These are phyloP conservation scores for Aureobasidium sp. DNA, from an alignment of 2,329 filamentous ascomycete species.

Conservation along the genomic window DNA sequence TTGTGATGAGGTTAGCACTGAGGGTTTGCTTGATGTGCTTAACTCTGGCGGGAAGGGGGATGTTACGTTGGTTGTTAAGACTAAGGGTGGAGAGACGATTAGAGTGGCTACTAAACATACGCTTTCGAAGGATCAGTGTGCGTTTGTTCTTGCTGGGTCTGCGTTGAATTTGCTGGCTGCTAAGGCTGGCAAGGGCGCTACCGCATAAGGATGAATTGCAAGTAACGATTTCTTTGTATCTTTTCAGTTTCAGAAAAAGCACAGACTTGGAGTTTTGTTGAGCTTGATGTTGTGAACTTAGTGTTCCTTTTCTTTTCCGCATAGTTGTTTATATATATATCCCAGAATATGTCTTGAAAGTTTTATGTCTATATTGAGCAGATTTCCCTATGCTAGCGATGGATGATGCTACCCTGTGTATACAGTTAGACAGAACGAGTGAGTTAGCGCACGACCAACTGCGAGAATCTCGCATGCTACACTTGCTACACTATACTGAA, in stretches of 20 bases:
- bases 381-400: no score
- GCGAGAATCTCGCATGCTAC: no score
- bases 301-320: no score
- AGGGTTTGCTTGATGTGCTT: conserved; percentile 77
- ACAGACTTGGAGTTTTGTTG: background rate
- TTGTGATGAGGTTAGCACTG: conserved; percentile 73
- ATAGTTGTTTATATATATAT: no score
- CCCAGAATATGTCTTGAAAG: no score
- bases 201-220: background rate
- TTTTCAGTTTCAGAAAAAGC: background rate
- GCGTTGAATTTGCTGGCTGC: conserved; percentile 80
- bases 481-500: no score
- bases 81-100: conserved; percentile 51
- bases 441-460: no score
- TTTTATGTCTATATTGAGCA: no score
- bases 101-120: conserved; percentile 76
- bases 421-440: no score
- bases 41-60: conserved; percentile 67
- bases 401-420: no score
- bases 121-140: conserved; percentile 80
- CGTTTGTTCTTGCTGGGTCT: conserved; percentile 86
- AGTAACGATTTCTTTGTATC: background rate
- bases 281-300: no score
- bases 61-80: conserved; percentile 51
- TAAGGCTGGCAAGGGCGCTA: conserved; percentile 32